These are phyloP conservation scores for Paecilomyces sp. DNA, from an alignment of 2,329 filamentous ascomycete genomes.

Conservation along the genomic window DNA sequence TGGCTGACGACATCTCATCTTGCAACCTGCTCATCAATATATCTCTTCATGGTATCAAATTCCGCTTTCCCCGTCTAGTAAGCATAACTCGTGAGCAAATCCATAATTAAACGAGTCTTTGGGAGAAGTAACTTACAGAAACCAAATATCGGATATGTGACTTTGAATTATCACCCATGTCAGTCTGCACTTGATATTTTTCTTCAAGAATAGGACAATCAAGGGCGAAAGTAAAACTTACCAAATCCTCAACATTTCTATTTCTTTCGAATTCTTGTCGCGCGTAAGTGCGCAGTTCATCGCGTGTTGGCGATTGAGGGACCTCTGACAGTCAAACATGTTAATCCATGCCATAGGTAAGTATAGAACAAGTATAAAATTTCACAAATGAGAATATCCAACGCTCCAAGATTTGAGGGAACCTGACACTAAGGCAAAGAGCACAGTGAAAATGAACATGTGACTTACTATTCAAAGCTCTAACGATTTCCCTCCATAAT, in stretches of 20 bases:
- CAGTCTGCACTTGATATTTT: background rate
- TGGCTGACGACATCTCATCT: conserved; percentile 5
- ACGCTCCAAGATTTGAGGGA: background rate
- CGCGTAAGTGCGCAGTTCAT: conserved; percentile 36
- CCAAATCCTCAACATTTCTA: conserved; percentile 34
- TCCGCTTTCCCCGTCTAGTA: conserved; percentile 38
- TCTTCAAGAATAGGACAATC: background rate
- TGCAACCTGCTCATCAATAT: conserved; percentile 38
- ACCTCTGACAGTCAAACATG: conserved; percentile 20
- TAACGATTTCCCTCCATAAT: conserved; percentile 37
- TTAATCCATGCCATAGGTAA: background rate
- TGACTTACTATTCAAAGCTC: conserved; percentile 31
- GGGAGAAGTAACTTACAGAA: conserved; percentile 21
- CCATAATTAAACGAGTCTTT: background rate
- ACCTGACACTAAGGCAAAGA: too few species aligned
- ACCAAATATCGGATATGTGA: conserved; percentile 39
- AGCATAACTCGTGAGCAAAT: conserved; percentile 5
- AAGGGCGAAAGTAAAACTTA: conserved; percentile 12
- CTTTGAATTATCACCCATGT: conserved; percentile 6
- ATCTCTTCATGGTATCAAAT: conserved; percentile 40
- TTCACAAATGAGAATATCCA: too few species aligned
- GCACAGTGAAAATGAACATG: background rate
- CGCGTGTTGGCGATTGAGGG: conserved; percentile 31
- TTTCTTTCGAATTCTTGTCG: conserved; percentile 39
- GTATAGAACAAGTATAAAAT: background rate